phyloP scores from a whole-genome alignment of 306 rosid species.

The Carpinus fangiana region DNA sequence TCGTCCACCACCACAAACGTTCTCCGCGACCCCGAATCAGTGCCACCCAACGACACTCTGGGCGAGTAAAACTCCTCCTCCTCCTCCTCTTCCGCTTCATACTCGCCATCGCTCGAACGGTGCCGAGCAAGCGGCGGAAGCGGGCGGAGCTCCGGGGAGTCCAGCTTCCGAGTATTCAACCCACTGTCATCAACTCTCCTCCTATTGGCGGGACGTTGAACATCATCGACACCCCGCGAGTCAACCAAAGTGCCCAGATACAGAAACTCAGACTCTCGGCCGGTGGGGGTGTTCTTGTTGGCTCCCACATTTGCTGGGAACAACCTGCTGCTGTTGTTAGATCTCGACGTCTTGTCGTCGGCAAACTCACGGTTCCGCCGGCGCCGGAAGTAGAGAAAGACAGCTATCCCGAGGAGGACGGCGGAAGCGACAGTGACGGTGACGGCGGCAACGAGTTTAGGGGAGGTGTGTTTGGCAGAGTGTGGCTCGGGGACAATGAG shows the following conservation, averaged over 20 bases:
- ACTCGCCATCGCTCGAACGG: conserved; percentile 5
- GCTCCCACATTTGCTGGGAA: conserved; percentile 45
- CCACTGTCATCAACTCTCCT: not conserved
- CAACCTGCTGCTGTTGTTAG: conserved; percentile 63
- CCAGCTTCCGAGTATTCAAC: conserved; percentile 45
- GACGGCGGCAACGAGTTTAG: conserved; percentile 43
- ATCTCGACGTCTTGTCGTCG: conserved; percentile 70
- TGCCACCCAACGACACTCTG: conserved; percentile 44
- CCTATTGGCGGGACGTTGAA: conserved; percentile 39
- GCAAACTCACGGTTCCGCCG: conserved; percentile 29
- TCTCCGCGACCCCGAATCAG: conserved; percentile 47
- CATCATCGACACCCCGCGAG: conserved; percentile 63
- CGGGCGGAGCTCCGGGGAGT: conserved; percentile 59
- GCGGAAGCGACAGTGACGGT: conserved; percentile 49
- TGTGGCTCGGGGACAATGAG: conserved; percentile 64
- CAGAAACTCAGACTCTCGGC: conserved; percentile 75
- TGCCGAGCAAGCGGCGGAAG: conserved; percentile 51
- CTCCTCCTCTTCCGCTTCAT: conserved; percentile 49
- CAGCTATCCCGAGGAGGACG: conserved; percentile 31
- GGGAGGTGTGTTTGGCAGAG: conserved; percentile 34
- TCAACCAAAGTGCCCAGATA: conserved; percentile 82
- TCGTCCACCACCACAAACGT: conserved; percentile 23
- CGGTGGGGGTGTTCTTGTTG: conserved; percentile 14
- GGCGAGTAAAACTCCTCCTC: conserved; percentile 64
- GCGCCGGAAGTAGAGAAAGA: conserved; percentile 51